Conservation (phyloP, 2,329 filamentous ascomycete genomes). For the Colletotrichum scovillei region DNA sequence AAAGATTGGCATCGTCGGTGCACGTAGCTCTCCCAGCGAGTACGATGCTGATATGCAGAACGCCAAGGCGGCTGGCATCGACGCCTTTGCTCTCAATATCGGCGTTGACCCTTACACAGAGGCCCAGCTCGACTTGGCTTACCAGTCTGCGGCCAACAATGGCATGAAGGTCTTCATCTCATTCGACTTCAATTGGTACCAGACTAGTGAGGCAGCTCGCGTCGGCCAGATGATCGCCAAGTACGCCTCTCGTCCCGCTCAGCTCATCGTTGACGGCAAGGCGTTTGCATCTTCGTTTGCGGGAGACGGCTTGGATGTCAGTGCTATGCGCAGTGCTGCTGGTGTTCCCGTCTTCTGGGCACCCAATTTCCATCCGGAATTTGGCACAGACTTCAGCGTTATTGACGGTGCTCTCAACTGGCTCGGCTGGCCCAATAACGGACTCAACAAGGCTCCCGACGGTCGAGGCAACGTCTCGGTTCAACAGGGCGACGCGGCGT, state of each 20-base stretch:
- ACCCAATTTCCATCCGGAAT: conserved; percentile 57
- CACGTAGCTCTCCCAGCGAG: not conserved
- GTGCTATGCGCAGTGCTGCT: conserved; percentile 53
- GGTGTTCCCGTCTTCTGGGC: conserved; percentile 59
- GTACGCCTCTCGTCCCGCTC: conserved; percentile 56
- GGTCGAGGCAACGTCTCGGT: conserved; percentile 36
- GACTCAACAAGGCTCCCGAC: conserved; percentile 61
- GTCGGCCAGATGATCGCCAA: conserved; percentile 48
- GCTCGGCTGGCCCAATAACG: conserved; percentile 58
- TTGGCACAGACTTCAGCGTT: conserved; percentile 50
- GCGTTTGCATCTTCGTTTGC: conserved; percentile 65
- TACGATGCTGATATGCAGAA: not conserved
- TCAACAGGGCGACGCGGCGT: conserved; percentile 42
- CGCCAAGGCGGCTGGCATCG: conserved; percentile 42
- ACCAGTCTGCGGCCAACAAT: conserved; percentile 57
- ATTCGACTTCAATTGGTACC: conserved; percentile 39
- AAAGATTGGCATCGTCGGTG: not conserved
- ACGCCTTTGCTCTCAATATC: conserved; percentile 63
- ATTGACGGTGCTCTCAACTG: conserved; percentile 58
- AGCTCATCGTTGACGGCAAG: conserved; percentile 49
- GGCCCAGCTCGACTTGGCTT: conserved; percentile 59
- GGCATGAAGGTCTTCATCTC: conserved; percentile 67
- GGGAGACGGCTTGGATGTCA: conserved; percentile 58
- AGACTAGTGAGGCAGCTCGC: not conserved
- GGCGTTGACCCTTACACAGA: conserved; percentile 56